Conservation (phyloP, 2,329 filamentous ascomycete genomes). For the Cladophialophora psammophila region DNA sequence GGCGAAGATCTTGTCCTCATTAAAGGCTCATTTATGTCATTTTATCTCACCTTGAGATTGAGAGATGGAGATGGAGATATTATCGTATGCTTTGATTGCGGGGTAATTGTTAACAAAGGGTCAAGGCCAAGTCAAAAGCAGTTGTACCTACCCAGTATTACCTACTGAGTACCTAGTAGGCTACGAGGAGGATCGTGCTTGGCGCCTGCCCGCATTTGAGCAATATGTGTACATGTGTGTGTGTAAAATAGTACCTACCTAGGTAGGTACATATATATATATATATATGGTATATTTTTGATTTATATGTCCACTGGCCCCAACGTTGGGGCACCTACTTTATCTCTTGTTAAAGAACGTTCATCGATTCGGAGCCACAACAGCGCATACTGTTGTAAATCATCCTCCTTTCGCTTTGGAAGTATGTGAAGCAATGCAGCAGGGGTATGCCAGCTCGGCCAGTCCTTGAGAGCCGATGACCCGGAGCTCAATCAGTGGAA, state of each 20-base stretch:
- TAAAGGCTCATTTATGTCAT: neutral
- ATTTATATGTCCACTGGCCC: no score
- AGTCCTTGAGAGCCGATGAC: neutral
- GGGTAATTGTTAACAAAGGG: neutral
- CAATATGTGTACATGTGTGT: no score
- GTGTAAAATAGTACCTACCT: no score
- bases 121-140: neutral
- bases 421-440: neutral
- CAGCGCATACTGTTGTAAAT: neutral
- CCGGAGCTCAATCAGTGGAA: neutral
- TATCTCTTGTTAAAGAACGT: neutral
- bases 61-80: neutral
- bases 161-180: no score
- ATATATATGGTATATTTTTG: no score
- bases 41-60: neutral
- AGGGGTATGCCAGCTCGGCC: neutral
- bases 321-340: no score
- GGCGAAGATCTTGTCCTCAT: neutral
- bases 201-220: no score
- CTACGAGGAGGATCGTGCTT: no score
- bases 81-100: neutral
- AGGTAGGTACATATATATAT: no score
- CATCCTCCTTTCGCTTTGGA: neutral
- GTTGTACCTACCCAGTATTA: neutral
- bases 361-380: neutral